Percentiles rank a stretch among this genome's conserved stretches.
phyloP scores from a whole-genome alignment of 202 grass and related monocot genomes.

The Panicum hallii region DNA sequence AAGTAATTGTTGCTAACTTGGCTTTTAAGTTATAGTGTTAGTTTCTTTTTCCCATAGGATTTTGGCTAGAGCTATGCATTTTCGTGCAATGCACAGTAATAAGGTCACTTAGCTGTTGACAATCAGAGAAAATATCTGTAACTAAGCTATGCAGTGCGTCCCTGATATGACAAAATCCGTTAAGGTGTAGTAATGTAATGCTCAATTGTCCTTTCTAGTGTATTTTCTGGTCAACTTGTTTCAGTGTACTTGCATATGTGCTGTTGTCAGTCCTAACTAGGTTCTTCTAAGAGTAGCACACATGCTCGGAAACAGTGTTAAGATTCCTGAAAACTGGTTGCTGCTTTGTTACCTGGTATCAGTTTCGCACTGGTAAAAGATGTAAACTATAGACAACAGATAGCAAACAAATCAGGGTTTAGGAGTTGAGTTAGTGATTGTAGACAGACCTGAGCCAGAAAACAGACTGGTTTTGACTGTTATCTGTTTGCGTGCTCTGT shows the following conservation, averaged over 20 bases:
- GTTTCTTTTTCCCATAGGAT: neutral
- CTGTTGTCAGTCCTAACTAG: neutral
- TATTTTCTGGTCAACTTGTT: neutral
- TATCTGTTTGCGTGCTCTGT: neutral
- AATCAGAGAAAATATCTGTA: neutral
- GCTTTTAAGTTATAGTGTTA: neutral
- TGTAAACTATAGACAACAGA: neutral
- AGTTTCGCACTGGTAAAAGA: neutral
- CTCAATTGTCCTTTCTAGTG: neutral
- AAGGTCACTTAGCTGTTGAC: neutral
- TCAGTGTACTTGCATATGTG: neutral
- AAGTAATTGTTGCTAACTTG: neutral
- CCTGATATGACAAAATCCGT: slow-evolving; percentile 14
- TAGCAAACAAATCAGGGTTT: neutral
- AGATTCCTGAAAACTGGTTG: neutral
- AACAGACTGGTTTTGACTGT: neutral
- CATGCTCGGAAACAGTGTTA: neutral
- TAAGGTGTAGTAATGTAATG: neutral
- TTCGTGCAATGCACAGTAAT: neutral
- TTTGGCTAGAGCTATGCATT: slow-evolving; percentile 9
- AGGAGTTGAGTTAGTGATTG: neutral
- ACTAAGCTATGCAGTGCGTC: neutral
- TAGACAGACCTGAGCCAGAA: no score
- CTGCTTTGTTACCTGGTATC: neutral
- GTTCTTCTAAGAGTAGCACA: neutral